Evolutionary conservation across 1,284 basidiomycete genomes (phyloP), one percentile per base, ranked within the genome.

Genomic region (Inonotus hispidus): DNA sequence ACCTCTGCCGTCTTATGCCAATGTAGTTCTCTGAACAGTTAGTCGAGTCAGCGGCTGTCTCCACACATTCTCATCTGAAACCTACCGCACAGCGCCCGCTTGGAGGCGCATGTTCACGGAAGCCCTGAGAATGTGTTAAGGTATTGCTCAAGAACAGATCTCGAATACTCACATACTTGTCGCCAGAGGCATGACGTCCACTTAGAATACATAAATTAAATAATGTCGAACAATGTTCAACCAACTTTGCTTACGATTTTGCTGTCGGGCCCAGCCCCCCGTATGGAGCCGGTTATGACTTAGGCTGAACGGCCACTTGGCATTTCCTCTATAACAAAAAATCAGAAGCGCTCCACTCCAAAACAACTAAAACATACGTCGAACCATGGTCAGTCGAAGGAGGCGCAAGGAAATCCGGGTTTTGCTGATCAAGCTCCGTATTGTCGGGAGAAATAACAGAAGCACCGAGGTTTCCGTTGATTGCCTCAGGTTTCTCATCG

Each of bases 1-100:
- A 83, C 83, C 75, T 90, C 88, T 32, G 82, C 75, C 2, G 82
- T 83, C 59, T 77, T 81, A 69, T 91, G 87, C 87, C 88, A 89
- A 68, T 90, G 88, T 29, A 90, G 76, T 69, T 91, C 87, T 19
- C 87, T 85, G 63, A 58, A 62, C n/a, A 60, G 11, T 53, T 25
- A 37, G 13, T 19, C 43, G 35, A 38, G 19, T 41, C 10, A 50
- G 16, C 43, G 32, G 25, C 11, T 14, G 41, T 41, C 55, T 41
- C 27, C 60, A 29, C 11, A 13, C 43, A 55, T 53, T 56, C n/a
- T 35, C 46, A 32, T 38, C 21, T 47, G 29, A 11, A 46, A 60
- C 75, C 45, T 66, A 84, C 84, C 85, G 80, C 67, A 87, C 74
- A 0, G 82, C 82, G 10, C 87, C 87, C 47, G 81, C 72, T 69